Conservation (phyloP, 176 grass and related monocot genomes). For the Aegilops bicornis region DNA sequence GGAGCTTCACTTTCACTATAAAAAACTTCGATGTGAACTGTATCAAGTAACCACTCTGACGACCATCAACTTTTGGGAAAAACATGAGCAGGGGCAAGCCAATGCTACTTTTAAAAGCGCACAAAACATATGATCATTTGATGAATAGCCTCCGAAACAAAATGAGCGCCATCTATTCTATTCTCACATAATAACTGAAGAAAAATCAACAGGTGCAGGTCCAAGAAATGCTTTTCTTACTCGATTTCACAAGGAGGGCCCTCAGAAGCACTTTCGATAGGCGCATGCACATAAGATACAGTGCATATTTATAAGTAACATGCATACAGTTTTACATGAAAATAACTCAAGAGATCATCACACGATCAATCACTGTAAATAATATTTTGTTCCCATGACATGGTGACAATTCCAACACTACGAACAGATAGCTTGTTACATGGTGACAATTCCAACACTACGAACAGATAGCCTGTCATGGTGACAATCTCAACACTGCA, state of each 20-base stretch:
- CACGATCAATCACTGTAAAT: background rate
- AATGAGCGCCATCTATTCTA: background rate
- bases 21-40: background rate
- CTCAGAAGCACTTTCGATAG: background rate
- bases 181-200: background rate
- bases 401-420: background rate
- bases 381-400: background rate
- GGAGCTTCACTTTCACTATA: background rate
- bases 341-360: background rate
- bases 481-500: background rate
- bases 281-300: background rate
- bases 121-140: background rate
- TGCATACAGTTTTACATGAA: background rate
- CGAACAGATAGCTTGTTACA: background rate
- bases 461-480: background rate
- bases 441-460: background rate
- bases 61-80: background rate
- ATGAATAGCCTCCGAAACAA: background rate
- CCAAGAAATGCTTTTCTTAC: background rate
- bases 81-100: background rate
- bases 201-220: background rate
- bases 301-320: background rate
- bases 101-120: slow-evolving; percentile 8
- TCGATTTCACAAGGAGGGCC: background rate
- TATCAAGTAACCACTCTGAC: background rate